These are phyloP conservation scores for Parietaria judaica DNA, from an alignment of 306 rosid species.

Conservation along the genomic window DNA sequence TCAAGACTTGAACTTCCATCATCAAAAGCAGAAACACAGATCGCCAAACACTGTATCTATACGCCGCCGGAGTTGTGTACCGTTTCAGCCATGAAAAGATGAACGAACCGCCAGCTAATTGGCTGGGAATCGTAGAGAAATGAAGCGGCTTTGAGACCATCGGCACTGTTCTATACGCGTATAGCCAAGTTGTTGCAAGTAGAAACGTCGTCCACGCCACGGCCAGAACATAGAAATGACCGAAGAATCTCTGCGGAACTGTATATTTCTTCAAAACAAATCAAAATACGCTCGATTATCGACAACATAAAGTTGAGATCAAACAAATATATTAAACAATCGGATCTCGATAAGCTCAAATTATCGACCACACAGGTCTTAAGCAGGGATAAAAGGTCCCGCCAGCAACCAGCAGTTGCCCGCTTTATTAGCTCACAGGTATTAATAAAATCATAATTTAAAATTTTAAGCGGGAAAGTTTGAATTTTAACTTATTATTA, in stretches of 20 bases:
- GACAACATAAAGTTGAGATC: no score
- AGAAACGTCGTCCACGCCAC: constrained; percentile 65
- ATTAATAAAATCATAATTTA: no score
- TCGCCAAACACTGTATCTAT: constrained; percentile 44
- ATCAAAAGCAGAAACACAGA: constrained; percentile 67
- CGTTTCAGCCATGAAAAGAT: constrained; percentile 30
- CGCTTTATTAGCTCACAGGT: no score
- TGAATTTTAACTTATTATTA: no score
- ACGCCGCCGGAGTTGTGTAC: constrained; percentile 21
- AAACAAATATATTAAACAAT: no score
- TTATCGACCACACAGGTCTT: no score
- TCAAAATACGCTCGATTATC: no score
- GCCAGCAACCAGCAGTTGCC: no score
- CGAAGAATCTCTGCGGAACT: constrained; percentile 65
- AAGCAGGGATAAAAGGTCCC: no score
- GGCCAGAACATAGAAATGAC: constrained; percentile 67
- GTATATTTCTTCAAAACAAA: constrained; percentile 55
- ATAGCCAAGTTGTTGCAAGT: constrained; percentile 60
- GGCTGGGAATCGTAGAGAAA: constrained; percentile 44
- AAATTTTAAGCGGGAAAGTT: no score
- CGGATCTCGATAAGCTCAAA: no score
- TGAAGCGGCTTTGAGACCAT: constrained; percentile 36
- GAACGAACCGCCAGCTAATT: constrained; percentile 56
- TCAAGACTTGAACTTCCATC: constrained; percentile 68
- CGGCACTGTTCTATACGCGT: constrained; percentile 49